phyloP scores from a whole-genome alignment of 164 flowering plant species.

The Amborella trichopoda region DNA sequence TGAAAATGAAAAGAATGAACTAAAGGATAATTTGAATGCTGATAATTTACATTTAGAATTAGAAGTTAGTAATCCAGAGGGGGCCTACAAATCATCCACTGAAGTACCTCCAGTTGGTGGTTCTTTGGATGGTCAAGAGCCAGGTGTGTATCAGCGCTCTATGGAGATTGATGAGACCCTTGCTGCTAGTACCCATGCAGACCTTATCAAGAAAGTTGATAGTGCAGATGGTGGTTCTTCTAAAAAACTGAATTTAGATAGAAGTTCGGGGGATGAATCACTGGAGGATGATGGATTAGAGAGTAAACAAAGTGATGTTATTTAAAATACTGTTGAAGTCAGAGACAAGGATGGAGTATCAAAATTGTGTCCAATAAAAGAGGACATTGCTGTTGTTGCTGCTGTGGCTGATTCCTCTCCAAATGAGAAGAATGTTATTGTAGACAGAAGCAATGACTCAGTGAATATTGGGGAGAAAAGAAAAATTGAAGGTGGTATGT shows the following conservation, averaged over 20 bases:
- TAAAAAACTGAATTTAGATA: constrained; percentile 9
- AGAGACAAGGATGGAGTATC: constrained; percentile 1
- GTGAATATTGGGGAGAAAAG: constrained; percentile 5
- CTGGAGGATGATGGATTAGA: constrained; percentile 8
- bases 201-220: constrained; percentile 6
- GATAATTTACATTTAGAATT: constrained; percentile 61
- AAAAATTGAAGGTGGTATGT: constrained; percentile 9
- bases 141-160: not conserved
- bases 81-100: constrained; percentile 30
- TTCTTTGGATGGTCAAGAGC: constrained; percentile 1
- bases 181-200: constrained; percentile 2
- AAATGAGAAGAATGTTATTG: constrained; percentile 2
- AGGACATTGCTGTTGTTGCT: not conserved
- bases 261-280: constrained; percentile 7
- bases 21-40: constrained; percentile 62
- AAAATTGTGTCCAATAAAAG: not conserved
- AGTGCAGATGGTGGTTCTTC: not conserved
- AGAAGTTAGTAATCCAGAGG: constrained; percentile 40
- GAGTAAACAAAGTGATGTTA: constrained; percentile 8
- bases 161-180: constrained; percentile 5
- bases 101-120: not conserved
- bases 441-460: not conserved
- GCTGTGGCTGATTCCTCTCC: not conserved
- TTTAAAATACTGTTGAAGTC: constrained; percentile 1
- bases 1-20: constrained; percentile 60